phyloP scores from a whole-genome alignment of 2,329 filamentous ascomycete species.

The Gyromitra esculenta region DNA sequence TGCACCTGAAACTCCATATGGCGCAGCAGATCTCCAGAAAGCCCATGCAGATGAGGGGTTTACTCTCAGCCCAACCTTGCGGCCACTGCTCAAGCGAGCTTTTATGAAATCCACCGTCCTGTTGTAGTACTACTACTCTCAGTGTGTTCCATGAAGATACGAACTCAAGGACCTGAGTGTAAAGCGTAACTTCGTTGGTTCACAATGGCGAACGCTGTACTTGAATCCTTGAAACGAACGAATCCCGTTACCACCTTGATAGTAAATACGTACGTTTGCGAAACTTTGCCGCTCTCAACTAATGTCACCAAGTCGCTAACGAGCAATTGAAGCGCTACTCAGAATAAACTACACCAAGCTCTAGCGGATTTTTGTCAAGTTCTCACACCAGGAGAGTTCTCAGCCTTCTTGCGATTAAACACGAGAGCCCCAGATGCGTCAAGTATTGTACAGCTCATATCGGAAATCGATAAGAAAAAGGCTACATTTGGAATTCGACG shows the following conservation, averaged over 20 bases:
- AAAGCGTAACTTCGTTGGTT: neutral
- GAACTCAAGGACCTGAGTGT: neutral
- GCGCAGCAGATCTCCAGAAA: too few relatives aligned
- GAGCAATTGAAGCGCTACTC: slow-evolving; percentile 17
- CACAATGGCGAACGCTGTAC: neutral
- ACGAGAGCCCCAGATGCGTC: neutral
- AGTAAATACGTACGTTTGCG: slow-evolving; percentile 6
- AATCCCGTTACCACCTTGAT: neutral
- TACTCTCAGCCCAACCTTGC: neutral
- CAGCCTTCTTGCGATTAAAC: neutral
- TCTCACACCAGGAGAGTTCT: slow-evolving; percentile 25
- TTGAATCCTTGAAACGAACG: neutral
- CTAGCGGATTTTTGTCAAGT: slow-evolving; percentile 18
- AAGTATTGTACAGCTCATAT: slow-evolving; percentile 20
- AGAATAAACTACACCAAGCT: slow-evolving; percentile 29
- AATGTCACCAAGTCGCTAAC: neutral
- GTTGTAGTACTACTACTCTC: neutral
- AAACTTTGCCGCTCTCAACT: neutral
- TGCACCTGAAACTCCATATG: neutral
- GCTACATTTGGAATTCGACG: slow-evolving; percentile 5
- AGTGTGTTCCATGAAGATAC: neutral
- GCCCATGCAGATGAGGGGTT: too few relatives aligned
- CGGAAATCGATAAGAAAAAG: slow-evolving; percentile 24
- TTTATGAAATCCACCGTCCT: neutral
- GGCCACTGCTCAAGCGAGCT: neutral